Conservation (phyloP, 352 stramenopile genomes). For the Globisporangium abappressorium region DNA sequence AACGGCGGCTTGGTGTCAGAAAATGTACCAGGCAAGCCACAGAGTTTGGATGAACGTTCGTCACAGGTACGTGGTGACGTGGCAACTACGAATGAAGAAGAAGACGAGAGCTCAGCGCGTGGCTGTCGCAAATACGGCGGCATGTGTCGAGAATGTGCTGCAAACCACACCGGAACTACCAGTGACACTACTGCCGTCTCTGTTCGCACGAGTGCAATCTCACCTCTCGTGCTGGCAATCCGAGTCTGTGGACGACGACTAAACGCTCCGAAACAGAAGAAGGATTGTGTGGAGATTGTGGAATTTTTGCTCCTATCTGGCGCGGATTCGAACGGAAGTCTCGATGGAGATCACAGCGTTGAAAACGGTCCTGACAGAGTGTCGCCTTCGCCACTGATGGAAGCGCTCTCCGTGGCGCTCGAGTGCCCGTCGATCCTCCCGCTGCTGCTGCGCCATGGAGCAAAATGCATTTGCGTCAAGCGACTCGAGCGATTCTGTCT, state of each 20-base stretch:
- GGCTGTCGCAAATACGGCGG: slow-evolving; percentile 30
- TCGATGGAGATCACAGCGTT: not conserved
- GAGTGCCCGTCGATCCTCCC: slow-evolving; percentile 10
- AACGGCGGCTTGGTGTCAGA: not conserved
- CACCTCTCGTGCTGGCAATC: slow-evolving; percentile 35
- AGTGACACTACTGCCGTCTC: not conserved
- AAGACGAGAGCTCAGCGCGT: not conserved
- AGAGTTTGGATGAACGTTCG: not conserved
- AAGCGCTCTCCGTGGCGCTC: slow-evolving; percentile 22
- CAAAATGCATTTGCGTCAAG: slow-evolving; percentile 10
- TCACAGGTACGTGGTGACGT: no score
- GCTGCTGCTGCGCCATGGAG: slow-evolving; percentile 23
- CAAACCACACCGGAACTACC: not conserved
- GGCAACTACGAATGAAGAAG: not conserved
- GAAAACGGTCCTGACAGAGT: not conserved
- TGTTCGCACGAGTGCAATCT: not conserved
- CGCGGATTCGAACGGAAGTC: slow-evolving; percentile 19
- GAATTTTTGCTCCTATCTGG: slow-evolving; percentile 28
- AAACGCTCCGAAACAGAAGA: not conserved
- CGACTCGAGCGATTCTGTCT: slow-evolving; percentile 21
- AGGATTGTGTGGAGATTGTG: slow-evolving; percentile 23
- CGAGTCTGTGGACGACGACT: slow-evolving; percentile 17
- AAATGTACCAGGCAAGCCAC: not conserved
- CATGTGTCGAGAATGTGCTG: slow-evolving; percentile 19
- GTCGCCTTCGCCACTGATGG: slow-evolving; percentile 13